Percentiles rank a stretch among this genome's conserved stretches.
Conservation (phyloP, 768 basidiomycete species). For the Floccularia luteovirens region DNA sequence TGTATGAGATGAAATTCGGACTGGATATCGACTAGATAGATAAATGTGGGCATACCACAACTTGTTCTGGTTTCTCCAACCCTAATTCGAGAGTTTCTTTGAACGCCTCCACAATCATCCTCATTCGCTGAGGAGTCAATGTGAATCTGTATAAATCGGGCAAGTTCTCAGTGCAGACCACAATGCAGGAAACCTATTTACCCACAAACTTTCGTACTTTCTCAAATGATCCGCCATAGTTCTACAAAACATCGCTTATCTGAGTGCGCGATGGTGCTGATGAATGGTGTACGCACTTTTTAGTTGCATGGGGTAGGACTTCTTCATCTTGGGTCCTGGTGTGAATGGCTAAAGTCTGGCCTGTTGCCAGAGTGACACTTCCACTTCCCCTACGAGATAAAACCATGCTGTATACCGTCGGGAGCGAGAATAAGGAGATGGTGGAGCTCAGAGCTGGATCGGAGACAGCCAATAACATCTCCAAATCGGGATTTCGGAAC, state of each 20-base stretch:
- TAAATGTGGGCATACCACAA: slow-evolving; percentile 57
- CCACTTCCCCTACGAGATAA: slow-evolving; percentile 74
- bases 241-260: slow-evolving; percentile 28
- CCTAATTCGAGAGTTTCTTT: slow-evolving; percentile 87
- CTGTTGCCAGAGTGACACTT: slow-evolving; percentile 61
- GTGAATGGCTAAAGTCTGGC: slow-evolving; percentile 79
- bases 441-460: too few species aligned
- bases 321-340: slow-evolving; percentile 85
- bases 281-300: slow-evolving; percentile 50
- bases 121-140: slow-evolving; percentile 84
- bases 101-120: slow-evolving; percentile 96
- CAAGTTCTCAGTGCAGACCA: background rate
- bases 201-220: slow-evolving; percentile 80
- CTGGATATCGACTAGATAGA: background rate
- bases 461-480: too few species aligned
- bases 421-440: background rate
- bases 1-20: slow-evolving; percentile 7
- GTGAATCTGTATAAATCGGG: slow-evolving; percentile 50
- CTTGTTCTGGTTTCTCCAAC: slow-evolving; percentile 71
- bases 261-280: background rate
- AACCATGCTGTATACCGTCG: slow-evolving; percentile 36
- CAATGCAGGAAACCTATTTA: slow-evolving; percentile 1
- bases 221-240: slow-evolving; percentile 92
- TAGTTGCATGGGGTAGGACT: slow-evolving; percentile 88
- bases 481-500: too few species aligned